Conservation (phyloP, 208 protist species). For the Phytomonas sp. region DNA sequence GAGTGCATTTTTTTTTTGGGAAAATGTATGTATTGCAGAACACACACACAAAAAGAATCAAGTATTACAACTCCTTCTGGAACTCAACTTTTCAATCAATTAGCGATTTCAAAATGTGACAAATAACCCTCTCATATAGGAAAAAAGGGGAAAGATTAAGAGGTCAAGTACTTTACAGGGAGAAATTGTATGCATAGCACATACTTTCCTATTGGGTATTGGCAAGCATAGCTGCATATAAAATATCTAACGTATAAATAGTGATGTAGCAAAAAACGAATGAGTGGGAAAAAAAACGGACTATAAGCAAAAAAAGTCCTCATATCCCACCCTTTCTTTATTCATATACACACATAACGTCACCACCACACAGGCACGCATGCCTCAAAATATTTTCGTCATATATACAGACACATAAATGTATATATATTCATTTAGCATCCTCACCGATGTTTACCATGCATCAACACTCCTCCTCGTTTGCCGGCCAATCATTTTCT, state of each 20-base stretch:
- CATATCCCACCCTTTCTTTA: constrained; percentile 3
- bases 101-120: not conserved
- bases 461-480: constrained; percentile 39
- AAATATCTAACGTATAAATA: constrained; percentile 7
- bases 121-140: not conserved
- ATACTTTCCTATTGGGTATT: too few species aligned
- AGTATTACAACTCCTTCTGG: not conserved
- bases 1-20: too few species aligned
- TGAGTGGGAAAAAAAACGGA: constrained; percentile 9
- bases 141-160: not conserved
- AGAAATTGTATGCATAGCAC: not conserved
- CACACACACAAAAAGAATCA: not conserved
- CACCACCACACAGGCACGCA: not conserved
- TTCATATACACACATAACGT: not conserved
- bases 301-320: constrained; percentile 4
- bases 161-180: not conserved
- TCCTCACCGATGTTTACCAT: not conserved
- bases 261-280: not conserved
- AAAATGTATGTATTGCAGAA: not conserved
- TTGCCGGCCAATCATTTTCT: constrained; percentile 81
- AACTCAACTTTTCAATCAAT: not conserved
- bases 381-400: not conserved
- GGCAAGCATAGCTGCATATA: constrained; percentile 8
- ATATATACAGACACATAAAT: not conserved
- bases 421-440: not conserved